Percentiles rank a stretch among this genome's conserved stretches.
Conservation (phyloP, 805 yeast genomes). For the Zygosaccharomyces pseudorouxii region DNA sequence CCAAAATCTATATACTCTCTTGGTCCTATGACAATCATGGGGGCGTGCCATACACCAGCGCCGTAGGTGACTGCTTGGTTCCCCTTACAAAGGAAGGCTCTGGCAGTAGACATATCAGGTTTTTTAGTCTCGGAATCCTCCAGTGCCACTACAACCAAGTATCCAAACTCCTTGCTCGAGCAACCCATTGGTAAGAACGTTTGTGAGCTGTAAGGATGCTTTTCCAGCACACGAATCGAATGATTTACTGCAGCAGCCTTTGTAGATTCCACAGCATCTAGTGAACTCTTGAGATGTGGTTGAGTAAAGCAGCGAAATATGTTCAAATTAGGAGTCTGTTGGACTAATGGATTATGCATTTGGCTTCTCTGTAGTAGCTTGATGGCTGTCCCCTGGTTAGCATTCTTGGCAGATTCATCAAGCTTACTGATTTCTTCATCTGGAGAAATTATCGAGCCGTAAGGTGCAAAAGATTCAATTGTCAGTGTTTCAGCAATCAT, state of each 20-base stretch:
- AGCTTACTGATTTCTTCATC: constrained; percentile 52
- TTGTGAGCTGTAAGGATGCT: constrained; percentile 87
- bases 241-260: constrained; percentile 32
- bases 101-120: constrained; percentile 58
- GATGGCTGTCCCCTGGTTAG: constrained; percentile 92
- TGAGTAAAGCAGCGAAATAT: constrained; percentile 81
- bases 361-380: constrained; percentile 73
- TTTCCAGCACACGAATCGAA: constrained; percentile 66
- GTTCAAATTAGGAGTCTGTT: constrained; percentile 71
- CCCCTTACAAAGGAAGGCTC: constrained; percentile 73
- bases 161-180: constrained; percentile 47
- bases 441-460: constrained; percentile 76
- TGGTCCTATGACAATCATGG: constrained; percentile 80
- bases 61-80: constrained; percentile 90
- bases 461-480: constrained; percentile 59
- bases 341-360: constrained; percentile 46
- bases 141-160: constrained; percentile 76
- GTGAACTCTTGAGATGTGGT: constrained; percentile 43
- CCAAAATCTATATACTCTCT: constrained; percentile 62
- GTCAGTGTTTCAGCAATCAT: constrained; percentile 56
- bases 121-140: constrained; percentile 42
- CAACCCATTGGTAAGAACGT: constrained; percentile 91
- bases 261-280: not conserved
- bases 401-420: constrained; percentile 41
- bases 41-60: constrained; percentile 84